These are phyloP conservation scores for Stachybotrys echinatus DNA, from an alignment of 2,329 filamentous ascomycete genomes.

Conservation along the genomic window DNA sequence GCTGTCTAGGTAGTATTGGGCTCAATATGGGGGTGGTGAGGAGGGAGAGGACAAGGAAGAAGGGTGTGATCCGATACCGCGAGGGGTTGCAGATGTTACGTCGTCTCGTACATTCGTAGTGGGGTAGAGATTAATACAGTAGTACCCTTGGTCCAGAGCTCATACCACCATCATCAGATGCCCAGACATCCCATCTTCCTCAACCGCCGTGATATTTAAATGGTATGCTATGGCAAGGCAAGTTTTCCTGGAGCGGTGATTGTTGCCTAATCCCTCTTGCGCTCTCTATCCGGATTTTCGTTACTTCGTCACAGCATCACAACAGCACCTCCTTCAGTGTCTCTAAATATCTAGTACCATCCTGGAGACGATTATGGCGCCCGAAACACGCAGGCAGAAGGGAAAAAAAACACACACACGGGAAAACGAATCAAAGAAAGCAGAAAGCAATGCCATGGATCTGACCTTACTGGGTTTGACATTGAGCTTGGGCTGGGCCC, in stretches of 20 bases:
- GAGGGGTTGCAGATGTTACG: no score
- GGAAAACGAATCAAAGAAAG: not conserved
- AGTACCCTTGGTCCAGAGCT: no score
- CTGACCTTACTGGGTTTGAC: conserved; percentile 61
- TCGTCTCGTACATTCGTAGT: no score
- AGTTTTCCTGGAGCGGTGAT: not conserved
- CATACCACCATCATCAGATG: not conserved
- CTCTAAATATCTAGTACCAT: not conserved
- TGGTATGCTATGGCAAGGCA: not conserved
- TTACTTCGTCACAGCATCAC: conserved; percentile 2
- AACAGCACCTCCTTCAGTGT: not conserved
- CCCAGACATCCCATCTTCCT: not conserved
- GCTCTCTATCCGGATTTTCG: not conserved
- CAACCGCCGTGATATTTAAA: not conserved
- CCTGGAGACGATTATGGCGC: not conserved
- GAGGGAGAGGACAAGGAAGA: no score
- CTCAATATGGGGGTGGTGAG: not conserved
- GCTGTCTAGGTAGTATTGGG: not conserved
- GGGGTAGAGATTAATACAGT: no score
- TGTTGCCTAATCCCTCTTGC: not conserved
- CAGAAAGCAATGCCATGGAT: not conserved
- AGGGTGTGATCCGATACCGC: no score
- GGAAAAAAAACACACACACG: not conserved
- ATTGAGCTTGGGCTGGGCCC: conserved; percentile 62
- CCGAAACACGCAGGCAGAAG: not conserved